Evolutionary conservation across 192 early-diverging fungal species (phyloP), one percentile per base, ranked within the genome.

Genomic region (Coemansia sp.): DNA sequence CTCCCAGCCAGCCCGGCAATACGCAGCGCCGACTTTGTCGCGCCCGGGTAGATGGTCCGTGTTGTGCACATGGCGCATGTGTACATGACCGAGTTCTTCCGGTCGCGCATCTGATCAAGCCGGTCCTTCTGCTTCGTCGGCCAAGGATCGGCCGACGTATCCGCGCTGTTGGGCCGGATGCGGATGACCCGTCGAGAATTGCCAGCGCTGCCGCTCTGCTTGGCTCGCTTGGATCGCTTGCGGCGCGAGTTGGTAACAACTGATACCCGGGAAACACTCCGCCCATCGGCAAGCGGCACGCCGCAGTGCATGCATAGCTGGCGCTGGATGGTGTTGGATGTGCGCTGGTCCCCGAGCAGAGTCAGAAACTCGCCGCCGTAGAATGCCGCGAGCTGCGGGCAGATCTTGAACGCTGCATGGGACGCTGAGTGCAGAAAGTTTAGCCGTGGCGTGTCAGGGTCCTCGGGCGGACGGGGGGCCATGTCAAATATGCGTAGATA

Each of bases 321-420:
- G 3, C 69, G 56, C 21, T 31, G 25, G 7, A 73, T 49, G 4
- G 42, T 31, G 22, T 60, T 51, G 7, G 53, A 41, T 6, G 39
- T 44, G 3, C 53, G 49, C 13, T 59, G 51, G 7, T 35, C 32
- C 9, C 57, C 58, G 8, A 54, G 63, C 1, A 47, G 47, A 1
- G 46, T 51, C 18, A 39, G 30, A 22, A 73, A 61, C 47, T 56
- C 20, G 35, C 52, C 53, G 29, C 69, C 69, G 21, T 54, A 65
- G 36, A 65, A 73, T 2, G 57, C 57, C 11, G 69, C 57, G 7
- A 73, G 51, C 49, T 73, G 69, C 3, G 69, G 69, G 22, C 69
- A 73, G 23, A 73, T 48, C 20, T 47, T 52, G 38, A 73, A 73
- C 7, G 50, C 69, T 4, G 58, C 44, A 5, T 55, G 57, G 1